Base-by-base conservation (phyloP, 2,329 filamentous ascomycete species). In the Phialemonium atrogriseum region DNA sequence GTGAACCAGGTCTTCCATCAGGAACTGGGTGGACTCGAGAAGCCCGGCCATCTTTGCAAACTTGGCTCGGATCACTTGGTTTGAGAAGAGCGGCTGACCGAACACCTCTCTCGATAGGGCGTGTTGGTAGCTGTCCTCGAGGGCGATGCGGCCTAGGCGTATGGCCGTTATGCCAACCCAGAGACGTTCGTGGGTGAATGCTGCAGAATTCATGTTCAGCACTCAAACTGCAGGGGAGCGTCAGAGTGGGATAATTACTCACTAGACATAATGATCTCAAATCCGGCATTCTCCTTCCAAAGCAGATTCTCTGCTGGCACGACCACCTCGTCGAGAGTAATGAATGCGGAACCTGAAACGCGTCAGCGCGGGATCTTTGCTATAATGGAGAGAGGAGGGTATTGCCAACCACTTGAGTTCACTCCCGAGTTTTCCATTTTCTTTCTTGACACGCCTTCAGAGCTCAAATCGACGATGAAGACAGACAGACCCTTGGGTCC, bases 1-100 rank as follows among this genome's bases (percentile, higher is more conserved):
- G 45, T 68, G 72, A 5, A 69, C 71, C 3, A 79, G 54, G 46
- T 78, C 72, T 43, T 80, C 75, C 35, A 79, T 49, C 56, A 73
- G 78, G 0, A 73, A 70, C 52, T 70, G 74, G 27, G 73, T 68
- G 0, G 69, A 67, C 40, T 79, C 75, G n/a, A 80, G 66, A 41
- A 70, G 62, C 9, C 70, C 58, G 1, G 70, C 73, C 30, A 78
- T 62, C 22, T 66, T 72, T 11, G 70, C 64, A 10, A 80, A 60
- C 46, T 80, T 79, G 13, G 66, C 58, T 12, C 68, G 62, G 33
- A 80, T 78, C 23, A 74, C 68, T 30, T 77, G 70, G 44, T 70
- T 70, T 10, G 65, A 51, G 32, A 77, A 68, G 4, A 80, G 56
- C 0, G 70, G 66, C 24, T 65, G 65, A 12, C 74, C 73, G 43